Evolutionary conservation across 805 yeast genomes (phyloP), one percentile per base, ranked within the genome.

Genomic region (Maudiozyma pseudohumilis): DNA sequence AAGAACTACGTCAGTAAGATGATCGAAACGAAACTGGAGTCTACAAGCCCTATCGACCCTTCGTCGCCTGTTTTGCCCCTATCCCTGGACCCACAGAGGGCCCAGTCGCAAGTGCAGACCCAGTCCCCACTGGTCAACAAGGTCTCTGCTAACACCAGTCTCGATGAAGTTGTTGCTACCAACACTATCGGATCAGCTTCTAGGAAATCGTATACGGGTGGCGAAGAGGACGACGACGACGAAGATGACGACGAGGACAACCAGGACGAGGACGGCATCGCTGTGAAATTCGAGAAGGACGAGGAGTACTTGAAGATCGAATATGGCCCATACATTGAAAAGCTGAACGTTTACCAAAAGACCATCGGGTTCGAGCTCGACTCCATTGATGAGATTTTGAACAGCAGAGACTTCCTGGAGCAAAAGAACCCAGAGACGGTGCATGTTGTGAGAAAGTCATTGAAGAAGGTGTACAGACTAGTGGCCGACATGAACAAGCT

Each of bases 271-370:
- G 53, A 50, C 19, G 55, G 44, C 31, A 43, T 46, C 35, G 47
- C 53, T 50, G 16, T 35, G 1, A 44, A 42, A 7, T 50, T 45
- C 9, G 56, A 55, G n/a, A 52, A 32, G 15, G 48, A 47, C 40
- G 56, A 55, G 16, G 57, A 53, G 38, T 48, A 60, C 36, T 40
- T 60, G n/a, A 54, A 49, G 23, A 40, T 43, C 12, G 55, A 54
- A 28, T 50, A 57, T 45, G 73, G 72, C 2, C 70, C 71, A 6
- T 58, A 50, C 37, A 49, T 61, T 1, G 72, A 70, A 41, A 68
- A 69, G 39, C 61, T 72, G n/a, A 63, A 70, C 2, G 68, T 75
- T 9, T 55, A 64, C 13, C 72, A 66, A 45, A 68, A 74, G 29
- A 60, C 74, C 0, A 56, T 75, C 29, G 61, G 63, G 10, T 65